phyloP scores from a whole-genome alignment of 2,329 filamentous ascomycete species.

The Tolypocladium endophyticum region DNA sequence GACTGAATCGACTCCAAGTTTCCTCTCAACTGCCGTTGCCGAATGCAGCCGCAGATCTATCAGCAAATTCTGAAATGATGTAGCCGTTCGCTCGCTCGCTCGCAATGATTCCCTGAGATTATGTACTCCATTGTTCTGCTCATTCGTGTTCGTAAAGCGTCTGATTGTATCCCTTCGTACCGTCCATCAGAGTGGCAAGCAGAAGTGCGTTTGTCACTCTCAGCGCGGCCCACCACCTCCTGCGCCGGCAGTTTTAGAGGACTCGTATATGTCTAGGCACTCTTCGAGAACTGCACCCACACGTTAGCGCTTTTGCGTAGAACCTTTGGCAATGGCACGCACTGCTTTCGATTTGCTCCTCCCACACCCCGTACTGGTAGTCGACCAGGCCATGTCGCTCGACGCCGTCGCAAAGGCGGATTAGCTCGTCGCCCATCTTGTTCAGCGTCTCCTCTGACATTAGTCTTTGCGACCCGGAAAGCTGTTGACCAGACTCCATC shows the following conservation, averaged over 20 bases:
- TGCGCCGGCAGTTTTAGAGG: slow-evolving; percentile 21
- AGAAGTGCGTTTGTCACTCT: neutral
- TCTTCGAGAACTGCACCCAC: slow-evolving; percentile 22
- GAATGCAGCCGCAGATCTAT: neutral
- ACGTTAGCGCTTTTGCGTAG: neutral
- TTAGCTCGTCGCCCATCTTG: slow-evolving; percentile 71
- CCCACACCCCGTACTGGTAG: slow-evolving; percentile 94
- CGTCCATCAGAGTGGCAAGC: neutral
- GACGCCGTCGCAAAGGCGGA: slow-evolving; percentile 73
- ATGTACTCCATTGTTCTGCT: neutral
- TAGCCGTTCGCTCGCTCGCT: neutral
- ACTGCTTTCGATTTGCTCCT: slow-evolving; percentile 83
- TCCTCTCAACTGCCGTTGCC: neutral
- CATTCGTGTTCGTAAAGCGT: neutral
- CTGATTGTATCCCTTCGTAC: neutral
- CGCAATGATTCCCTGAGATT: neutral
- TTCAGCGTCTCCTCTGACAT: slow-evolving; percentile 61
- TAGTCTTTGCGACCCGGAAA: slow-evolving; percentile 48
- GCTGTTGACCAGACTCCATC: slow-evolving; percentile 47
- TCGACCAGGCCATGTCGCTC: slow-evolving; percentile 92
- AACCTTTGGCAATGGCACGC: slow-evolving; percentile 22
- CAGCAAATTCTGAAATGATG: neutral
- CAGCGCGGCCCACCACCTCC: slow-evolving; percentile 15
- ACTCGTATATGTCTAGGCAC: slow-evolving; percentile 35
- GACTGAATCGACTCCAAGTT: neutral